A percentile compares a stretch with the other conserved stretches of the same genome.
These are phyloP conservation scores for Clitopilus passeckerianus DNA, from an alignment of 768 basidiomycete genomes.

Conservation along the genomic window DNA sequence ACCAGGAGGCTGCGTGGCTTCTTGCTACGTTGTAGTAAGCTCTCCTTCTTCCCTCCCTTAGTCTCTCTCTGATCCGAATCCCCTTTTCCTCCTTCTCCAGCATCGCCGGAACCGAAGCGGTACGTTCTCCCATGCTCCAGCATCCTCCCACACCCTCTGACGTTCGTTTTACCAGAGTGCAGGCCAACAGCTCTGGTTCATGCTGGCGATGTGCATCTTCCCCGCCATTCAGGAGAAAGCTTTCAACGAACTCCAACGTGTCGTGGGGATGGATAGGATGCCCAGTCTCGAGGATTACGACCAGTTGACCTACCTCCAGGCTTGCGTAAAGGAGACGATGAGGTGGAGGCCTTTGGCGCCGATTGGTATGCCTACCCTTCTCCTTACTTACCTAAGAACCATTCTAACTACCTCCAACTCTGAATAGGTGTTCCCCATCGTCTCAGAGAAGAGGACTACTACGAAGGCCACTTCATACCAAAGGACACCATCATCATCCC, in stretches of 20 bases:
- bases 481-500: conserved; percentile 19
- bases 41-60: neutral
- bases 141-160: neutral
- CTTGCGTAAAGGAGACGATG: conserved; percentile 14
- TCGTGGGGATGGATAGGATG: conserved; percentile 15
- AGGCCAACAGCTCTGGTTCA: conserved; percentile 9
- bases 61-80: neutral
- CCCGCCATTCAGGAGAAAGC: conserved; percentile 21
- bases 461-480: conserved; percentile 22
- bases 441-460: conserved; percentile 23
- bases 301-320: conserved; percentile 12
- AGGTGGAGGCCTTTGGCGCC: conserved; percentile 13
- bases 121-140: neutral
- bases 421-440: conserved; percentile 13
- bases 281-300: conserved; percentile 7
- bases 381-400: neutral
- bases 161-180: neutral
- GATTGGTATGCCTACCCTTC: conserved; percentile 11
- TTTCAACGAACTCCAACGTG: conserved; percentile 20
- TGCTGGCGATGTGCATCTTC: conserved; percentile 20
- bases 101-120: conserved; percentile 2
- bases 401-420: no score
- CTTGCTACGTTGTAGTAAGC: conserved; percentile 10
- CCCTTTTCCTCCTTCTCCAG: neutral
- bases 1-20: conserved; percentile 8